These are phyloP conservation scores for Phaeosphaeria sp. DNA, from an alignment of 2,329 filamentous ascomycete species.

Conservation along the genomic window DNA sequence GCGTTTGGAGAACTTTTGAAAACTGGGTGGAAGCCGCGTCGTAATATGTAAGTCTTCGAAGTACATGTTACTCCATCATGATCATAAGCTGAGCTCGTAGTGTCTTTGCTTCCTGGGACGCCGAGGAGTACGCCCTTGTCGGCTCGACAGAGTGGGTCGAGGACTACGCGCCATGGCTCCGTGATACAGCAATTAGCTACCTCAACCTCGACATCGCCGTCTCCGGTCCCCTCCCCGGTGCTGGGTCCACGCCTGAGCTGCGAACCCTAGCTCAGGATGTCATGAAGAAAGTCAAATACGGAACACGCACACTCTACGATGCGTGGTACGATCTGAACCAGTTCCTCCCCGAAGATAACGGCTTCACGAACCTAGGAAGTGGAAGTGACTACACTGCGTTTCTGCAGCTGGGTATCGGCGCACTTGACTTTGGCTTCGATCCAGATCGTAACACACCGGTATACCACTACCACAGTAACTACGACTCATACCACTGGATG, in stretches of 20 bases:
- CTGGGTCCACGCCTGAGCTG: slow-evolving; percentile 39
- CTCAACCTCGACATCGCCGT: slow-evolving; percentile 56
- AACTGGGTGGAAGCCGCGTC: slow-evolving; percentile 57
- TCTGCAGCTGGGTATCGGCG: slow-evolving; percentile 45
- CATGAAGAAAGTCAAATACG: slow-evolving; percentile 42
- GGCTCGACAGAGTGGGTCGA: slow-evolving; percentile 57
- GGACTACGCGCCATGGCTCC: slow-evolving; percentile 57
- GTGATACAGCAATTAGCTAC: slow-evolving; percentile 52
- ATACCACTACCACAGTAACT: slow-evolving; percentile 52
- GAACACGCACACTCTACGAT: slow-evolving; percentile 48
- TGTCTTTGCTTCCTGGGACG: slow-evolving; percentile 52
- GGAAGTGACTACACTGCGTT: slow-evolving; percentile 52
- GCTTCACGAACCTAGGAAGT: slow-evolving; percentile 47
- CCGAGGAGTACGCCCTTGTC: slow-evolving; percentile 47
- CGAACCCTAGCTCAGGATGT: slow-evolving; percentile 31
- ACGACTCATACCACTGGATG: slow-evolving; percentile 57
- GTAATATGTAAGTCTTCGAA: slow-evolving; percentile 8
- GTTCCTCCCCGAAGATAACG: slow-evolving; percentile 23
- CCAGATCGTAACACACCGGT: slow-evolving; percentile 37
- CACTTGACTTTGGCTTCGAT: slow-evolving; percentile 45
- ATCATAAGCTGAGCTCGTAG: slow-evolving; percentile 41
- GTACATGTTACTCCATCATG: too few relatives aligned
- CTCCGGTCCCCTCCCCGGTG: slow-evolving; percentile 41
- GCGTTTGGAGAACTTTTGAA: slow-evolving; percentile 56
- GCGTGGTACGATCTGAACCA: slow-evolving; percentile 35